phyloP scores from a whole-genome alignment of 768 basidiomycete genomes.

The Inosperma sp. region DNA sequence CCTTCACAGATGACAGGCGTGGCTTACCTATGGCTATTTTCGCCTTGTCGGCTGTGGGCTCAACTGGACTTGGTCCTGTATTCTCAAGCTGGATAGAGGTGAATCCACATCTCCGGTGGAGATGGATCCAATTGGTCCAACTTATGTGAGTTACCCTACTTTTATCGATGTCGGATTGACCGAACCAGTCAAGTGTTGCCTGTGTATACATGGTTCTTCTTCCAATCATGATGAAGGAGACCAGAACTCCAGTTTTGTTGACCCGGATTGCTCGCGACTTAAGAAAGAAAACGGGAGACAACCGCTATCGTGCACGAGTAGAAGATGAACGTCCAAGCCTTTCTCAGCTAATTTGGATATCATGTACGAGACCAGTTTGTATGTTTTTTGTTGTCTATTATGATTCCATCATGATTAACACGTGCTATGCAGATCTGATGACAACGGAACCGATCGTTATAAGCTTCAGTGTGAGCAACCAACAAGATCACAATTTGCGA shows the following conservation, averaged over 20 bases:
- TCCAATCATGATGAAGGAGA: conserved; percentile 62
- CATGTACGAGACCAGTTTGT: conserved; percentile 70
- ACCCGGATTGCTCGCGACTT: conserved; percentile 56
- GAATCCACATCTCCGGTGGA: conserved; percentile 25
- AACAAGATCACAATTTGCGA: not conserved
- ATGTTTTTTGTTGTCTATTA: conserved; percentile 28
- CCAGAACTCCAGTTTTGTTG: conserved; percentile 66
- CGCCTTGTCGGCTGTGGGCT: conserved; percentile 53
- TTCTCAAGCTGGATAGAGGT: conserved; percentile 29
- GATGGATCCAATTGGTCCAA: conserved; percentile 30
- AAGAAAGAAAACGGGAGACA: conserved; percentile 62
- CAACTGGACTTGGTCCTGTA: conserved; percentile 24
- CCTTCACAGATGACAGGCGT: conserved; percentile 41
- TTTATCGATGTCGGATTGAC: not conserved
- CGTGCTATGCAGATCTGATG: conserved; percentile 49
- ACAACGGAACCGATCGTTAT: conserved; percentile 70
- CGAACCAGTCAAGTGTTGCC: conserved; percentile 37
- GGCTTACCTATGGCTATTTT: conserved; percentile 78
- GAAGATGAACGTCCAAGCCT: conserved; percentile 61
- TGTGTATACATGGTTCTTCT: conserved; percentile 48
- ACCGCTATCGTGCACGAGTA: conserved; percentile 54
- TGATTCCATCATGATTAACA: not conserved
- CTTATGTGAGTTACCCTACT: conserved; percentile 22
- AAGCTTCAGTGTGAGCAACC: conserved; percentile 61
- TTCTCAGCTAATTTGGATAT: conserved; percentile 58